Evolutionary conservation across 1,284 basidiomycete species (phyloP).

Genomic region (Porodaedalea pini): DNA sequence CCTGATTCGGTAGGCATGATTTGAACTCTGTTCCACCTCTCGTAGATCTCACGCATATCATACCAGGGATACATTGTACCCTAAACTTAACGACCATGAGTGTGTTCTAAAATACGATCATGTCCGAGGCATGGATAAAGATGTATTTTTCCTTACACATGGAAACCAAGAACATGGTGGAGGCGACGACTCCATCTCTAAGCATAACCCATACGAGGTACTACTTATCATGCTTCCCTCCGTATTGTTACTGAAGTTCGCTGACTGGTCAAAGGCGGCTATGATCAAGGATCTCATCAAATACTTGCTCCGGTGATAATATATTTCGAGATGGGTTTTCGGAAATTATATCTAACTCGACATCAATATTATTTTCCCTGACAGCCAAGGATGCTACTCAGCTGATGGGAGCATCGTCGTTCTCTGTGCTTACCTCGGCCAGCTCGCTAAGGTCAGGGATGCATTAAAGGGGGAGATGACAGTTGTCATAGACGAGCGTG

Average conservation of each 20-base stretch:
- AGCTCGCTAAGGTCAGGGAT: slow-evolving; percentile 56
- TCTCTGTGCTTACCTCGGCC: slow-evolving; percentile 72
- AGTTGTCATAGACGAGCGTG: slow-evolving; percentile 66
- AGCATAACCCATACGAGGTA: slow-evolving; percentile 66
- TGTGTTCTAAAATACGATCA: slow-evolving; percentile 46
- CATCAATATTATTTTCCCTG: slow-evolving; percentile 5
- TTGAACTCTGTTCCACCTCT: neutral
- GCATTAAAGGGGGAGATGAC: slow-evolving; percentile 47
- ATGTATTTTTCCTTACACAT: slow-evolving; percentile 61
- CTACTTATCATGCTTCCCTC: neutral
- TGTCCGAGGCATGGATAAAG: slow-evolving; percentile 53
- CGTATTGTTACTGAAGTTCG: neutral
- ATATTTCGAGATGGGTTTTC: slow-evolving; percentile 25
- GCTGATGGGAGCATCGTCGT: slow-evolving; percentile 69
- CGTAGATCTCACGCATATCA: neutral
- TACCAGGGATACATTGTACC: slow-evolving; percentile 54
- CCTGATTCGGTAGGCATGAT: slow-evolving; percentile 32
- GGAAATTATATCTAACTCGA: neutral
- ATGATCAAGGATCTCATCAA: slow-evolving; percentile 71
- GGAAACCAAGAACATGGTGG: slow-evolving; percentile 49
- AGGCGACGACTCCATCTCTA: slow-evolving; percentile 55
- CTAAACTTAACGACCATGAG: slow-evolving; percentile 52
- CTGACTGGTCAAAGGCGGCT: slow-evolving; percentile 41
- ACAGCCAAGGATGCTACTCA: slow-evolving; percentile 55
- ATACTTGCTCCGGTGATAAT: slow-evolving; percentile 54